phyloP scores from a whole-genome alignment of 2,329 filamentous ascomycete genomes.

The Trichoderma breve region DNA sequence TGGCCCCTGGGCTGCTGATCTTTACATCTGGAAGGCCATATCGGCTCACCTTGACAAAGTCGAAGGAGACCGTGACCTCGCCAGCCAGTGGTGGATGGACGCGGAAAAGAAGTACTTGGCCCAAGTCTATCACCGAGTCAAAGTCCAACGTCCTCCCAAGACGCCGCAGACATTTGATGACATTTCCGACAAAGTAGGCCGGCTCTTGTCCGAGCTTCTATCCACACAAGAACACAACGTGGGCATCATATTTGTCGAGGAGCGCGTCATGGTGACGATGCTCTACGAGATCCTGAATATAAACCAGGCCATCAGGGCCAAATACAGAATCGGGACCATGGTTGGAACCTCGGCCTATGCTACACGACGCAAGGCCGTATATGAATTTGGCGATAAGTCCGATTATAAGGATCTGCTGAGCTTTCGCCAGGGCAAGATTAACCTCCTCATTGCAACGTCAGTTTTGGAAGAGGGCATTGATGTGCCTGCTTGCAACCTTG shows the following conservation, averaged over 20 bases:
- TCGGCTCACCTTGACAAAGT: slow-evolving; percentile 32
- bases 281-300: slow-evolving; percentile 56
- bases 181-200: slow-evolving; percentile 57
- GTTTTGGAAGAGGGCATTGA: slow-evolving; percentile 69
- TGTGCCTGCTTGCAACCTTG: slow-evolving; percentile 61
- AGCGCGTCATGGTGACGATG: slow-evolving; percentile 60
- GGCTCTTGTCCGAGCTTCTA: slow-evolving; percentile 53
- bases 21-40: slow-evolving; percentile 57
- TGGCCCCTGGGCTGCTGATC: slow-evolving; percentile 67
- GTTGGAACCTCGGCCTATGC: slow-evolving; percentile 50
- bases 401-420: slow-evolving; percentile 39
- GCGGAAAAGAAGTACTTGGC: slow-evolving; percentile 58
- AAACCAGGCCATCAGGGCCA: slow-evolving; percentile 47
- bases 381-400: slow-evolving; percentile 34
- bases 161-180: slow-evolving; percentile 24
- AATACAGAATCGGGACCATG: slow-evolving; percentile 53
- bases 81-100: slow-evolving; percentile 43
- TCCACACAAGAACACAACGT: slow-evolving; percentile 42
- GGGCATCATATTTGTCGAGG: slow-evolving; percentile 67
- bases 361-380: slow-evolving; percentile 41
- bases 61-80: slow-evolving; percentile 25
- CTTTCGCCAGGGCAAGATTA: slow-evolving; percentile 55
- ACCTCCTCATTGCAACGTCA: slow-evolving; percentile 60
- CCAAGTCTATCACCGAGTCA: slow-evolving; percentile 42
- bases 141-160: slow-evolving; percentile 14